Evolutionary conservation across 257 asterid species (phyloP), one percentile per base, ranked within the genome.

Genomic region (Solanum habrochaites): DNA sequence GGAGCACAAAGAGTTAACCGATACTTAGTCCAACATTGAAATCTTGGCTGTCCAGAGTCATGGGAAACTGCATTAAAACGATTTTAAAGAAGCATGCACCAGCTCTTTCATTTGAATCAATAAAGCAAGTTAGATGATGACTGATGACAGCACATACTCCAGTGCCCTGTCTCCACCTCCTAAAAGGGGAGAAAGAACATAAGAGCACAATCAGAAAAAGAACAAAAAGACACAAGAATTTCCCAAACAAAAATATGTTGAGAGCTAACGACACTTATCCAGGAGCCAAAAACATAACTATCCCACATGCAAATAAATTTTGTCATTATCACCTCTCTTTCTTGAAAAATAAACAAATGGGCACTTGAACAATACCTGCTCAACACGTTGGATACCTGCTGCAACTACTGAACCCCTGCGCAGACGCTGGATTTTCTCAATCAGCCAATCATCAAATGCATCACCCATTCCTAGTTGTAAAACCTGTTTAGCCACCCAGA

Each of bases 381-480:
- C 99, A 89, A 97, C 88, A 80, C 96, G 92, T 89, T 81, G 88
- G 90, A 97, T 92, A 73, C 98, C 98, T 88, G 98, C 89, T 86
- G 99, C 99, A 91, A 97, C 94, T 32, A 95, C 94, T 72, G 99
- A 91, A 37, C 98, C 98, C 94, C 90, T 93, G 11, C 98, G 94
- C 86, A 97, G 91, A 89, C 82, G 88, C 91, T 93, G 98, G 90
- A 97, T 94, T 92, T 95, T 95, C 91, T 90, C 98, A 86, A 97
- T 93, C 92, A 97, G 89, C 99, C 99, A 97, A 91, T 97, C 98
- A 91, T 97, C 98, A 86, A 97, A 92, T 80, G 99, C 99, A 91
- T 97, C 99, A 43, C 99, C 98, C 99, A 97, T 95, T 86, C 99
- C 99, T 93, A 97, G 90, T 83, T 95, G 99, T 87, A 97, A 89